Evolutionary conservation across 129 eudicot species (phyloP), one percentile per base, ranked within the genome.

Genomic region (Artemisia argyi): DNA sequence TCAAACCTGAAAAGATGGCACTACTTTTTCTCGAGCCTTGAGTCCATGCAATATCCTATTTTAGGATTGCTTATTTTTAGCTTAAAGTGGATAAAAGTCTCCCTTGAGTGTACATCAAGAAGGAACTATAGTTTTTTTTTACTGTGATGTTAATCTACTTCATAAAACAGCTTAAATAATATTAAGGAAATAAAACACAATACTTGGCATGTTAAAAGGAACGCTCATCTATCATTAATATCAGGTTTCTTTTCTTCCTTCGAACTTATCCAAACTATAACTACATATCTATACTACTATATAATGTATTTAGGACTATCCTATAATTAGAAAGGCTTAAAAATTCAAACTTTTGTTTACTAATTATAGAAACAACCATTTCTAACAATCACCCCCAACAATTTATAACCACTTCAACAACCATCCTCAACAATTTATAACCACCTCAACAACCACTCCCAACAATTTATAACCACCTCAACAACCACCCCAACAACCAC

Each of bases 21-120:
- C 79, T 52, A 59, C 84, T 80, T 82, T 73, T 79, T 76, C 71
- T 79, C 73, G 82, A 83, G 86, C 80, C 82, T 74, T 79, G 89
- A 73, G 81, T 74, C 80, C 83, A 76, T 79, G 82, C 71, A 73
- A 39, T 74, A 48, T 69, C 78, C 52, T 61, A 62, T 47, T 39
- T 67, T 20, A 19, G 16, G 67, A 17, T 66, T 66, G 71, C 66
- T 59, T 71, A 19, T 46, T 61, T 59, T 53, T 63, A 63, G 17
- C 64, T 32, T 64, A 74, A 69, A 32, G 76, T 54, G 44, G 71
- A 46, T 46, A 60, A 69, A 62, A 77, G 71, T 48, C 26, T 79
- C 69, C 32, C 57, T 68, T 58, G 18, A 44, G 68, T 72, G 48
- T 44, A 71, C 46, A 58, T 14, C 53, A 71, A 71, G 56, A 19